Conservation (phyloP, 1,284 basidiomycete genomes). For the Sparassis latifolia region DNA sequence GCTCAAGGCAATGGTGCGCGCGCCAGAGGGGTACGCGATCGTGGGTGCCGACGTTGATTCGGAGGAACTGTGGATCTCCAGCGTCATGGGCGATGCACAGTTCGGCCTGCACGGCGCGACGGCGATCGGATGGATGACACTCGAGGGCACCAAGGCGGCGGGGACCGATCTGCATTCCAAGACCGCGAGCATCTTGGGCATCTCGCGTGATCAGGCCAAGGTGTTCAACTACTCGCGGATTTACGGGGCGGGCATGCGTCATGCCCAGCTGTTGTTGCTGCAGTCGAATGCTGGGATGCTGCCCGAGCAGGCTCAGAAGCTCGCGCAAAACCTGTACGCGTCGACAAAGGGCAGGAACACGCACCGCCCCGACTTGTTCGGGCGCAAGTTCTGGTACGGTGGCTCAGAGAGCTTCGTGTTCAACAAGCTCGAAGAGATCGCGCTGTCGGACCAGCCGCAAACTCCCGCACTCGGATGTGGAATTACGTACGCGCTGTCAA, state of each 20-base stretch:
- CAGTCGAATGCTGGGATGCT: conserved; percentile 83
- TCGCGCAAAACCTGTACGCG: conserved; percentile 85
- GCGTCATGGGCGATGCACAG: conserved; percentile 98
- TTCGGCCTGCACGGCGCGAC: conserved; percentile 97
- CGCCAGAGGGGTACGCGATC: conserved; percentile 89
- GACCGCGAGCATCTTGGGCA: conserved; percentile 90
- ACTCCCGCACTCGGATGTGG: conserved; percentile 95
- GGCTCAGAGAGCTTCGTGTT: conserved; percentile 98
- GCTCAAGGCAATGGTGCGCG: conserved; percentile 95
- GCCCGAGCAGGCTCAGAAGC: conserved; percentile 71
- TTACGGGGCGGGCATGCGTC: conserved; percentile 95
- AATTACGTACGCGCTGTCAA: conserved; percentile 87
- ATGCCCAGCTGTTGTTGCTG: conserved; percentile 84
- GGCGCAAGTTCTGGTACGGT: conserved; percentile 91
- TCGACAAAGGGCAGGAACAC: conserved; percentile 93
- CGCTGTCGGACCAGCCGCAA: conserved; percentile 78
- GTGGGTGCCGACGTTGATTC: conserved; percentile 99
- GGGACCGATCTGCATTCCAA: conserved; percentile 98
- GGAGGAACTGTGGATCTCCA: conserved; percentile 99
- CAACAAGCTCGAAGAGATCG: conserved; percentile 97
- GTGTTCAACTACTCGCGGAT: conserved; percentile 99
- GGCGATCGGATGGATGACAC: conserved; percentile 98
- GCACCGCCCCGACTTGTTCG: conserved; percentile 61
- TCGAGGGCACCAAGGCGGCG: conserved; percentile 95
- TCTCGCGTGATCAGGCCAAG: conserved; percentile 93